Evolutionary conservation across 495 filamentous ascomycete species (phyloP), one percentile per base, ranked within the genome.

Genomic region (Talaromyces stipitatus): DNA sequence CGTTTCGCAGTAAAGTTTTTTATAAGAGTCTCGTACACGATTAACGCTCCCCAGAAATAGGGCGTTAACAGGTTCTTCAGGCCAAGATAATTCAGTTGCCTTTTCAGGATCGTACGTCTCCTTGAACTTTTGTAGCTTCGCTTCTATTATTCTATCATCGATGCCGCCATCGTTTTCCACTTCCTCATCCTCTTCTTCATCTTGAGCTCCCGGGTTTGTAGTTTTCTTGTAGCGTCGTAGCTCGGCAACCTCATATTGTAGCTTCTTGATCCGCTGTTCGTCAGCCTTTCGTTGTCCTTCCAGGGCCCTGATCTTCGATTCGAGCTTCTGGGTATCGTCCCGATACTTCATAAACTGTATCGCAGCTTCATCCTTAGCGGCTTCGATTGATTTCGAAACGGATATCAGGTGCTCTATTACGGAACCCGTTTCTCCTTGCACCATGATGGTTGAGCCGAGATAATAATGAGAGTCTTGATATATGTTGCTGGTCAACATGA

Each of bases 1-100:
- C 3, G 66, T 30, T 46, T 69, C 66, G 10, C 54, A 41, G 41
- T 76, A 78, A 11, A 78, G 61, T 14, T 64, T 60, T 1, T 52
- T 53, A 59, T 78, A 78, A 57, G 68, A 70, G 4, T 50, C 30
- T 10, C 58, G 56, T 5, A 74, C 30, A 14, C 24, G 59, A 8
- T 47, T 14, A 24, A 47, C 23, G 20, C 23, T 22, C 9, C 18
- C n/a, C 45, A 62, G 32, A 14, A 59, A 53, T 18, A 56, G 32
- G 4, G 61, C 57, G 9, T 55, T 38, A 12, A 51, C 10, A 26
- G n/a, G 27, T 18, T 14, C 16, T 4, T 29, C n/a, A 2, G 16
- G 24, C 24, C 24, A 30, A 22, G 14, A 2, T 12, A 18, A 11
- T 4, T 12, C 26, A 28, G 66, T 58, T 32, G 70, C 52, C 36